These are phyloP conservation scores for Phytomonas francai DNA, from an alignment of 208 protist species.

Conservation along the genomic window DNA sequence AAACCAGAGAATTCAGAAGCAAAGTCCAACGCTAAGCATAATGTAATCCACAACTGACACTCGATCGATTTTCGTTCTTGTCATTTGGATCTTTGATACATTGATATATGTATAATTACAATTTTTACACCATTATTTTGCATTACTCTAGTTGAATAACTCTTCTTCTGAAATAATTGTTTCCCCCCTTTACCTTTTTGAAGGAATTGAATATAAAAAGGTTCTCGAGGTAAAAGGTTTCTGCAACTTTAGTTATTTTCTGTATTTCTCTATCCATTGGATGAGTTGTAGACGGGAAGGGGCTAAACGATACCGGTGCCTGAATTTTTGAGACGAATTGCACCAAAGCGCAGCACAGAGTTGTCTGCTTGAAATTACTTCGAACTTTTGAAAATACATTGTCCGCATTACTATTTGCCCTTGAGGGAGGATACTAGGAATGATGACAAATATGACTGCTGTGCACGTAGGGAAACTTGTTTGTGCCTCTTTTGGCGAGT, in stretches of 20 bases:
- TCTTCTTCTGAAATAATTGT: neutral
- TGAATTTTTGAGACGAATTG: neutral
- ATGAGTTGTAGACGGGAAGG: neutral
- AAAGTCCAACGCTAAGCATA: neutral
- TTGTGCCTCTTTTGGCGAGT: conserved; percentile 14
- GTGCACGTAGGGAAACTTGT: conserved; percentile 16
- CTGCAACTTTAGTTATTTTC: conserved; percentile 5
- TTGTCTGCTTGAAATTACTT: neutral
- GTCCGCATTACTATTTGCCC: neutral
- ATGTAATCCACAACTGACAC: neutral
- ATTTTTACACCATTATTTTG: neutral
- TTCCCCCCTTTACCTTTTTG: neutral
- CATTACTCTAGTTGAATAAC: neutral
- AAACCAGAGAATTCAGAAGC: neutral
- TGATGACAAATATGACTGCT: neutral
- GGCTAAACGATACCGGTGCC: neutral
- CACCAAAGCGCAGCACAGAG: neutral
- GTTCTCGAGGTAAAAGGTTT: neutral
- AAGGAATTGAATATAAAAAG: neutral
- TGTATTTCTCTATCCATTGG: neutral
- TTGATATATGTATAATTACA: neutral
- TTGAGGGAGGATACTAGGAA: neutral
- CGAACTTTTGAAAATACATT: neutral
- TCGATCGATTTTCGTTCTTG: neutral
- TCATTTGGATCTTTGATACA: neutral